Evolutionary conservation across 176 grass and related monocot species (phyloP).

Genomic region (Triticum monococcum): DNA sequence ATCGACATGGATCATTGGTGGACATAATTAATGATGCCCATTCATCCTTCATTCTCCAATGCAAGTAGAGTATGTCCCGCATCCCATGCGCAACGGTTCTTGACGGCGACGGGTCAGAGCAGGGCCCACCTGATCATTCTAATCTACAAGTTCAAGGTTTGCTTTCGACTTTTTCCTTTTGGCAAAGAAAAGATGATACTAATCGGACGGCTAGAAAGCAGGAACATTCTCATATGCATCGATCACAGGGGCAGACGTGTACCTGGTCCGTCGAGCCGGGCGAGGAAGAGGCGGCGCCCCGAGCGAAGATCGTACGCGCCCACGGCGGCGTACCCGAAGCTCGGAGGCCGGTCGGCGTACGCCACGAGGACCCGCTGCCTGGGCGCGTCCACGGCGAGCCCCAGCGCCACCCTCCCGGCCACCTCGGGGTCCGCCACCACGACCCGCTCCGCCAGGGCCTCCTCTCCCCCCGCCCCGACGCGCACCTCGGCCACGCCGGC

Average conservation of each 20-base stretch:
- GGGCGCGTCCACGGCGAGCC: constrained; percentile 55
- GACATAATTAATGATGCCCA: constrained; percentile 31
- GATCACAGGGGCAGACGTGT: neutral
- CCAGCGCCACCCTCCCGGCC: constrained; percentile 50
- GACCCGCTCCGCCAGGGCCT: constrained; percentile 31
- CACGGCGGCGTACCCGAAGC: constrained; percentile 53
- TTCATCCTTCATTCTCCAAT: neutral
- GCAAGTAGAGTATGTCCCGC: neutral
- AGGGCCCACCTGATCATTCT: neutral
- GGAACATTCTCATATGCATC: neutral
- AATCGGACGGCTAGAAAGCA: neutral
- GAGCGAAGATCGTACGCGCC: constrained; percentile 83
- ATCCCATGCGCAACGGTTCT: neutral
- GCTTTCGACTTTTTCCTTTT: too few relatives aligned
- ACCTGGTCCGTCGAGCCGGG: constrained; percentile 75
- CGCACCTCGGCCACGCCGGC: constrained; percentile 58
- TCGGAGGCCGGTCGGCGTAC: constrained; percentile 48
- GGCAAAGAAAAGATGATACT: neutral
- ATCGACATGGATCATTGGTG: too few relatives aligned
- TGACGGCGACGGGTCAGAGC: neutral
- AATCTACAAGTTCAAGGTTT: too few relatives aligned
- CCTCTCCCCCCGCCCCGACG: neutral
- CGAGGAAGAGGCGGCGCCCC: constrained; percentile 70
- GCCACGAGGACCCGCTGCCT: constrained; percentile 57
- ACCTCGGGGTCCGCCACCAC: constrained; percentile 57